These are phyloP conservation scores for Fusarium domesticum DNA, from an alignment of 2,329 filamentous ascomycete species.

Conservation along the genomic window DNA sequence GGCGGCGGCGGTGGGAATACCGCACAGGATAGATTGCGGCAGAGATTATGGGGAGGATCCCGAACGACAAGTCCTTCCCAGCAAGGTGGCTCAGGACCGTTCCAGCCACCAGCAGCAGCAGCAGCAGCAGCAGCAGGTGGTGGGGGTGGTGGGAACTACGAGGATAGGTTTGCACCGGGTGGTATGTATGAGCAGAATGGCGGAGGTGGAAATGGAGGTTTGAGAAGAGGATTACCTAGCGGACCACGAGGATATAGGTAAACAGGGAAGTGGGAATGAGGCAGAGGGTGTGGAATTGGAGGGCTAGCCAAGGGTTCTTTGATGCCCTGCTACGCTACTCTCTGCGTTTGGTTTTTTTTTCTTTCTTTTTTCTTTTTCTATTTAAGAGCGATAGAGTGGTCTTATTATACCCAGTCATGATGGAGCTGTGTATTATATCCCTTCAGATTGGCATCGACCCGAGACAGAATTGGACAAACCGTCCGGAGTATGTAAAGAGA, in stretches of 20 bases:
- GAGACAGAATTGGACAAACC: too few relatives aligned
- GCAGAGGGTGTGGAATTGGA: too few relatives aligned
- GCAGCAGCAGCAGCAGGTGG: constrained; percentile 34
- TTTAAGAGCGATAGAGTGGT: constrained; percentile 23
- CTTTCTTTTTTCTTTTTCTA: constrained; percentile 11
- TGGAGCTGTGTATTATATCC: constrained; percentile 7
- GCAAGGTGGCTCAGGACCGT: constrained; percentile 40
- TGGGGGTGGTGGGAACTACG: constrained; percentile 37
- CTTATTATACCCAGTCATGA: constrained; percentile 23
- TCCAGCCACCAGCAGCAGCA: constrained; percentile 42
- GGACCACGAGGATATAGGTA: constrained; percentile 43
- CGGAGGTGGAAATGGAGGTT: constrained; percentile 21
- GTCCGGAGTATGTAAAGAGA: too few relatives aligned
- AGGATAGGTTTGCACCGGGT: constrained; percentile 46
- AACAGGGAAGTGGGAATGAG: too few relatives aligned
- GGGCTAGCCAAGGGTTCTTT: too few relatives aligned
- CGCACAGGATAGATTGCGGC: constrained; percentile 80
- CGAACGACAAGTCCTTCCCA: constrained; percentile 55
- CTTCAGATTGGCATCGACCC: too few relatives aligned
- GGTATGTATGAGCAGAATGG: constrained; percentile 43
- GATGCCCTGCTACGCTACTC: too few relatives aligned
- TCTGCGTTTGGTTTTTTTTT: too few relatives aligned
- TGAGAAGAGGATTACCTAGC: constrained; percentile 41
- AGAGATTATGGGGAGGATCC: constrained; percentile 67
- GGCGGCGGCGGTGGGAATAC: constrained; percentile 53